These are phyloP conservation scores for Lolium multiflorum DNA, from an alignment of 176 grass and related monocot species.

Conservation along the genomic window DNA sequence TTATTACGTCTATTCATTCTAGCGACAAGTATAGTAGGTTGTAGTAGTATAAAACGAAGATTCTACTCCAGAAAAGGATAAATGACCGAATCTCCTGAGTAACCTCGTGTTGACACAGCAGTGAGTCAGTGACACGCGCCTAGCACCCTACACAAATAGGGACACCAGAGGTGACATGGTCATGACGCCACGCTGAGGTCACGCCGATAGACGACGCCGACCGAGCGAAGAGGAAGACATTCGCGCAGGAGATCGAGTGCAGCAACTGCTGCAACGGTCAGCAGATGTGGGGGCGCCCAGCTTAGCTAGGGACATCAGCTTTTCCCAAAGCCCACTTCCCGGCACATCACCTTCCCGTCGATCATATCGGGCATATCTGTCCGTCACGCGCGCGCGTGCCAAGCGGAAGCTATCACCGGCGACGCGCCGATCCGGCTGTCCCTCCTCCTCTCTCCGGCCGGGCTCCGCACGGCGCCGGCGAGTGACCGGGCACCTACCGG, in stretches of 20 bases:
- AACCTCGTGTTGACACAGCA: background rate
- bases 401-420: background rate
- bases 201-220: background rate
- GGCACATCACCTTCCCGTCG: constrained; percentile 34
- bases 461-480: constrained; percentile 13
- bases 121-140: background rate
- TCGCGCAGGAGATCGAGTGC: background rate
- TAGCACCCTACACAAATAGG: background rate
- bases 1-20: too few species aligned
- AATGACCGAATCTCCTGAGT: background rate
- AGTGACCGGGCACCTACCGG: constrained; percentile 32
- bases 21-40: too few species aligned
- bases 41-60: too few species aligned
- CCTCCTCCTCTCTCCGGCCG: background rate
- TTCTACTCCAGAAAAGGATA: background rate
- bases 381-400: background rate
- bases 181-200: constrained; percentile 42
- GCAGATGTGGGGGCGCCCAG: background rate
- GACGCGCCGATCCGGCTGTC: background rate
- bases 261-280: constrained; percentile 9
- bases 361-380: constrained; percentile 33
- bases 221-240: constrained; percentile 3
- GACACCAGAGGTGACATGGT: constrained; percentile 2
- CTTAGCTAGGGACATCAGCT: background rate
- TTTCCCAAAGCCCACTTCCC: constrained; percentile 26